Percentiles rank a stretch among this genome's conserved stretches.
Evolutionary conservation across 352 stramenopile species (phyloP).

Genomic region (Pythium oligandrum): DNA sequence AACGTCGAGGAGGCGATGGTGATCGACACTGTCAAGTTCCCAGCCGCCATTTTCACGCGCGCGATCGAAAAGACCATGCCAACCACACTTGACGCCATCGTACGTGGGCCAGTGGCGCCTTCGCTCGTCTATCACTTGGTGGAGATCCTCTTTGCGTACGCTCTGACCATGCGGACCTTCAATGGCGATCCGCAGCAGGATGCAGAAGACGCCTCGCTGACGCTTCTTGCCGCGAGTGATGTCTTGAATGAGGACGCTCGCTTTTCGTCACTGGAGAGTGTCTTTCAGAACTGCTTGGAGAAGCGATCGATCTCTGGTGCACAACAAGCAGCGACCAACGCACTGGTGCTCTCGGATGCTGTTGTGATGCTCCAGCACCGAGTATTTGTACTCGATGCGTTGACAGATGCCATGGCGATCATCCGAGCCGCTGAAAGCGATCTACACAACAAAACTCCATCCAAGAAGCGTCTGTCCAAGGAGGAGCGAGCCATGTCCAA

Average conservation of each 20-base stretch:
- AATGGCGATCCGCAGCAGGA: conserved; percentile 77
- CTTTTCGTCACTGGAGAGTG: conserved; percentile 42
- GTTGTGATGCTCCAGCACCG: conserved; percentile 26
- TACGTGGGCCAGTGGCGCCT: conserved; percentile 31
- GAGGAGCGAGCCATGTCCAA: too few species aligned
- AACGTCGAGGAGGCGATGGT: conserved; percentile 12
- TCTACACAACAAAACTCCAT: background rate
- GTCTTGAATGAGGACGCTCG: conserved; percentile 46
- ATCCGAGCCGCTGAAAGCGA: conserved; percentile 17
- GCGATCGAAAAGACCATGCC: conserved; percentile 31
- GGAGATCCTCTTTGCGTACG: conserved; percentile 69
- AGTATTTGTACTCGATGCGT: conserved; percentile 63
- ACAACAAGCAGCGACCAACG: conserved; percentile 16
- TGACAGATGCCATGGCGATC: conserved; percentile 44
- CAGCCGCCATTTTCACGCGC: conserved; percentile 42
- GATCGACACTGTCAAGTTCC: conserved; percentile 36
- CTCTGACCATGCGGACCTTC: conserved; percentile 60
- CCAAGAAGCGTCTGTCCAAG: too few species aligned
- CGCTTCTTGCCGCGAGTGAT: conserved; percentile 38
- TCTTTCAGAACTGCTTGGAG: conserved; percentile 28
- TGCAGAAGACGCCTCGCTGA: conserved; percentile 32
- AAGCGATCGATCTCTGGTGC: conserved; percentile 4
- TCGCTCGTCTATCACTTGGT: conserved; percentile 54
- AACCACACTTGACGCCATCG: conserved; percentile 22
- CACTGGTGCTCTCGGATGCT: conserved; percentile 37